A percentile compares a stretch with the other conserved stretches of the same genome.
phyloP scores from a whole-genome alignment of 768 basidiomycete species.

The Pilatotrama ljubarskyi region DNA sequence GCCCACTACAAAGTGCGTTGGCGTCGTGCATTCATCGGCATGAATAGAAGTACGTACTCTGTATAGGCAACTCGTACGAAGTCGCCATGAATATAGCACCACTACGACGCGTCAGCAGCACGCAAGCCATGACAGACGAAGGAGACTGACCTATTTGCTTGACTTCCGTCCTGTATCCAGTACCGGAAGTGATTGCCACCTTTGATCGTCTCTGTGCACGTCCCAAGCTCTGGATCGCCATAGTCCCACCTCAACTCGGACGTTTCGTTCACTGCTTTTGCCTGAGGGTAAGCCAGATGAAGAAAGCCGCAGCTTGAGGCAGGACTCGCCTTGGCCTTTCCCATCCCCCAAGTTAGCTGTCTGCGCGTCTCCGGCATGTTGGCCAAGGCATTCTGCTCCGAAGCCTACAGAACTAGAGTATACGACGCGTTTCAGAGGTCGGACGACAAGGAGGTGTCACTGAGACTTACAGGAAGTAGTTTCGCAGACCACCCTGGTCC shows the following conservation, averaged over 20 bases:
- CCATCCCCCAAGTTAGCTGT: slow-evolving; percentile 84
- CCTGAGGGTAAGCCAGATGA: background rate
- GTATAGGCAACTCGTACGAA: slow-evolving; percentile 71
- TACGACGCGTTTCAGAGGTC: background rate
- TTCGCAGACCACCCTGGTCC: slow-evolving; percentile 70
- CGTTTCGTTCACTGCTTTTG: slow-evolving; percentile 77
- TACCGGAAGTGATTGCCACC: slow-evolving; percentile 90
- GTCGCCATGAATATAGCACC: slow-evolving; percentile 75
- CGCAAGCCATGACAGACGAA: background rate
- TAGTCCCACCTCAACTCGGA: slow-evolving; percentile 87
- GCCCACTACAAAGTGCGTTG: slow-evolving; percentile 35
- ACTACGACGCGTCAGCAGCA: slow-evolving; percentile 33
- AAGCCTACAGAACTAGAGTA: slow-evolving; percentile 76
- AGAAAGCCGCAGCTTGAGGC: background rate
- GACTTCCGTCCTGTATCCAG: slow-evolving; percentile 75
- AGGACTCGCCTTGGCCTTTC: slow-evolving; percentile 58
- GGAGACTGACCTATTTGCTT: slow-evolving; percentile 53
- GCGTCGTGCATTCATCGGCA: background rate
- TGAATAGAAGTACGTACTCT: slow-evolving; percentile 40
- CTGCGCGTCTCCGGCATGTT: slow-evolving; percentile 70
- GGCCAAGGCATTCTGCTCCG: slow-evolving; percentile 80
- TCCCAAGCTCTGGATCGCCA: slow-evolving; percentile 74
- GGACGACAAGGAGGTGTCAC: background rate
- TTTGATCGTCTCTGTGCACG: slow-evolving; percentile 81
- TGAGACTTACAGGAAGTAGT: slow-evolving; percentile 72